Conservation (phyloP, 2,329 filamentous ascomycete species). For the Colletotrichum chlorophyti region DNA sequence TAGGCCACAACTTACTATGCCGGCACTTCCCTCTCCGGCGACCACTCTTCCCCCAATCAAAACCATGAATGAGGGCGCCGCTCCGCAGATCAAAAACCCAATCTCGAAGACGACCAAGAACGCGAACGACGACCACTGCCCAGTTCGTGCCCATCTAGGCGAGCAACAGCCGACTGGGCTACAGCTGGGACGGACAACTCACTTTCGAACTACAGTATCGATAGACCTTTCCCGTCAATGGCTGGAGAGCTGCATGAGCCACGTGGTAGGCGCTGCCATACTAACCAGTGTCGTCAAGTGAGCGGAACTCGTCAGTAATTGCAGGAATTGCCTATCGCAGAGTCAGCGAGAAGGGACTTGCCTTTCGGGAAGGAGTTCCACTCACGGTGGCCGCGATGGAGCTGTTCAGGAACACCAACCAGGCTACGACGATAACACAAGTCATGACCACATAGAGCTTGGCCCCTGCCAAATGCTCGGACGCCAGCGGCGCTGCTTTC, state of each 20-base stretch:
- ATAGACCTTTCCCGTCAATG: constrained; percentile 37
- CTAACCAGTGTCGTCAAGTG: constrained; percentile 52
- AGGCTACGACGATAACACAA: constrained; percentile 30
- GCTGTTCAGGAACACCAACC: constrained; percentile 35
- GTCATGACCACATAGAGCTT: constrained; percentile 33
- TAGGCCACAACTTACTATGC: constrained; percentile 45
- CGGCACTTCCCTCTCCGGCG: constrained; percentile 53
- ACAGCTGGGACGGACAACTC: constrained; percentile 4
- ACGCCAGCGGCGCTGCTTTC: background rate
- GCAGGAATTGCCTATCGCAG: constrained; percentile 39
- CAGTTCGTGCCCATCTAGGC: no score
- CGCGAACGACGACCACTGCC: constrained; percentile 38
- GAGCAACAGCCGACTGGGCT: constrained; percentile 36
- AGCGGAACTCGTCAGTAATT: constrained; percentile 43
- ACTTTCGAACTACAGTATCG: constrained; percentile 45
- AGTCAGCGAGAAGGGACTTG: background rate
- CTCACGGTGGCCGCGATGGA: constrained; percentile 46
- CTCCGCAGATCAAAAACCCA: constrained; percentile 55
- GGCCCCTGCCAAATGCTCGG: constrained; percentile 1
- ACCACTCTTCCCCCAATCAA: constrained; percentile 58
- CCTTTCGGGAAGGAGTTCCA: no score
- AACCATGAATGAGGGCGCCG: constrained; percentile 49
- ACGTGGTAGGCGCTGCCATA: constrained; percentile 48
- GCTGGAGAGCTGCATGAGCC: constrained; percentile 36
- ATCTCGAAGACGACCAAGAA: constrained; percentile 41